Evolutionary conservation across 2,329 filamentous ascomycete species (phyloP), one percentile per base, ranked within the genome.

Genomic region (Metarhizium robertsii): DNA sequence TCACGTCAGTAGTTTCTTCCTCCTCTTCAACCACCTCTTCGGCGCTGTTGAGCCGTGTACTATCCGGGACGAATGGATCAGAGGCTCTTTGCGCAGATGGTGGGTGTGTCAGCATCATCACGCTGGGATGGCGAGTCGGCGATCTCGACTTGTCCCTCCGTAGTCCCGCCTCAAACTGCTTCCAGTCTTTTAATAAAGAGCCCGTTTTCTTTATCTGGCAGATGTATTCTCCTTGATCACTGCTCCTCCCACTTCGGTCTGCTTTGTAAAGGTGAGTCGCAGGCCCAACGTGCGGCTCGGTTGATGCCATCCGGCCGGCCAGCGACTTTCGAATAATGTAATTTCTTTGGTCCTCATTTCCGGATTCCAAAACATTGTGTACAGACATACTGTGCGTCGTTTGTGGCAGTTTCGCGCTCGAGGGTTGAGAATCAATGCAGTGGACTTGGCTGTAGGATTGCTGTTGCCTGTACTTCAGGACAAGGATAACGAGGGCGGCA

Each of bases 311-410:
- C 25, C 67, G 67, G 42, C 62, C 65, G 55, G 69, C 67, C 8
- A 77, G 62, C 2, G 73, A 75, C 61, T 77, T 77, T 53, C 70
- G 69, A 56, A 77, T 76, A 61, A 76, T 73, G 49, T 63, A 65
- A 34, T 62, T 60, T 13, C 74, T 65, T 57, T 74, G 68, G 30
- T 64, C 55, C 57, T 77, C 74, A 45, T 71, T 67, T 34, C 71
- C 64, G 29, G 67, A 61, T 8, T 55, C 34, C 34, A 53, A 30
- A 32, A 32, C 42, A 10, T 48, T 11, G 3, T n/a, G n/a, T 5
- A 29, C 8, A 40, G 50, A 43, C n/a, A 36, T 20, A 4, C 18
- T 45, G 14, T 43, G 48, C 14, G n/a, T 4, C 3, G 14, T 32
- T n/a, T 29, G 34, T 4, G 36, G 29, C 7, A 38, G n/a, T 6